phyloP scores from a whole-genome alignment of 495 filamentous ascomycete genomes.

The Podospora anserina region DNA sequence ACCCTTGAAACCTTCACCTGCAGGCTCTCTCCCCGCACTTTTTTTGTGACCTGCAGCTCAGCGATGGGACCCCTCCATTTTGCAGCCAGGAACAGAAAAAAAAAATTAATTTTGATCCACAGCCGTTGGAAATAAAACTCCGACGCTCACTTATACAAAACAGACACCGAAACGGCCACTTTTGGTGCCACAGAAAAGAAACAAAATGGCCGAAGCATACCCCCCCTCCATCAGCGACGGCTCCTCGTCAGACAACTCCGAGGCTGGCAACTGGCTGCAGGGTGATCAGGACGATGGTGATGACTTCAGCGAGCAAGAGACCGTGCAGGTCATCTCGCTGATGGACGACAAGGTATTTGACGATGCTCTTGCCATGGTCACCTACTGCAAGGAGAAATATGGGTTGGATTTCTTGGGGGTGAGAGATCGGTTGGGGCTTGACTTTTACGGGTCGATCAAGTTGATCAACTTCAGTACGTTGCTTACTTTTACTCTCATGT shows the following conservation, averaged over 20 bases:
- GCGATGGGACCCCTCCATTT: conserved; percentile 4
- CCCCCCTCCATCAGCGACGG: conserved; percentile 19
- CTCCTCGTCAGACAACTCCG: conserved; percentile 28
- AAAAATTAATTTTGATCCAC: neutral
- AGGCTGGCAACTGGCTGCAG: conserved; percentile 79
- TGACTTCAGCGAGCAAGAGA: conserved; percentile 52
- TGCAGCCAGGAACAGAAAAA: neutral
- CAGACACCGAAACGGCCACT: neutral
- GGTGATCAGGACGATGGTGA: conserved; percentile 48
- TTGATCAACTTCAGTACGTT: conserved; percentile 71
- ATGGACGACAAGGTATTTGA: conserved; percentile 66
- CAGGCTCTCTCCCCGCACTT: conserved; percentile 4
- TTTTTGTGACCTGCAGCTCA: conserved; percentile 8
- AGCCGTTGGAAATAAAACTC: conserved; percentile 4
- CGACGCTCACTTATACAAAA: neutral
- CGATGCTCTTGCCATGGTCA: conserved; percentile 63
- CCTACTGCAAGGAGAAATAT: conserved; percentile 67
- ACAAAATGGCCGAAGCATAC: conserved; percentile 27
- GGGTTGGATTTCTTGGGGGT: conserved; percentile 69
- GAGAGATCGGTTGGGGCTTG: conserved; percentile 62
- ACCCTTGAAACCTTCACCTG: neutral
- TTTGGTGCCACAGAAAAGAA: neutral
- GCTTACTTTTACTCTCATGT: neutral
- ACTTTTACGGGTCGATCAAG: conserved; percentile 80
- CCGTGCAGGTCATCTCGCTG: conserved; percentile 62